A percentile compares a stretch with the other conserved stretches of the same genome.
Conservation (phyloP, 441 rosid genomes). For the Hypseocharis bilobata region DNA sequence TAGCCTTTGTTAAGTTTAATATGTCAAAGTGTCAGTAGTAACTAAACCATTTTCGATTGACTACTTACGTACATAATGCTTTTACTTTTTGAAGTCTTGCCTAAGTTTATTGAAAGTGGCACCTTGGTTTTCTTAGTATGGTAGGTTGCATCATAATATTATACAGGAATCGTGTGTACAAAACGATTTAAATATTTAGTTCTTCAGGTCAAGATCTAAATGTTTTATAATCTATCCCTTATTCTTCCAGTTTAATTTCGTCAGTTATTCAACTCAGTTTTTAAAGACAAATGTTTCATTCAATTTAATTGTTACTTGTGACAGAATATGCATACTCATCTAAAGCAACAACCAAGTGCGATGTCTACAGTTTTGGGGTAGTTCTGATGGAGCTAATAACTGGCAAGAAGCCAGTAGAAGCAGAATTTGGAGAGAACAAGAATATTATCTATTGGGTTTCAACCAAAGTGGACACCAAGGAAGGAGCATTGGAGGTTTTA, state of each 20-base stretch:
- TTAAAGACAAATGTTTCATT: neutral
- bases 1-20: too few species aligned
- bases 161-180: too few species aligned
- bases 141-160: too few species aligned
- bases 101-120: too few species aligned
- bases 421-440: conserved; percentile 72
- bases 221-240: neutral
- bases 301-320: conserved; percentile 10
- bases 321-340: conserved; percentile 82
- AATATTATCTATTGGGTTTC: conserved; percentile 73
- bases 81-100: too few species aligned
- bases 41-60: too few species aligned
- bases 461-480: conserved; percentile 58
- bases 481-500: conserved; percentile 61
- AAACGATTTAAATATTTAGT: too few species aligned
- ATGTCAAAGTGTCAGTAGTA: too few species aligned
- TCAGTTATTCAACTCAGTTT: neutral
- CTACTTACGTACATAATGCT: too few species aligned
- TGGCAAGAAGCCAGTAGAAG: conserved; percentile 69
- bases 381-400: conserved; percentile 83
- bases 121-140: too few species aligned
- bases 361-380: conserved; percentile 86
- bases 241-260: neutral
- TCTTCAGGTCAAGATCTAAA: too few species aligned
- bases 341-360: conserved; percentile 81